These are phyloP conservation scores for Hypoxylon sp. DNA, from an alignment of 2,329 filamentous ascomycete species.

Conservation along the genomic window DNA sequence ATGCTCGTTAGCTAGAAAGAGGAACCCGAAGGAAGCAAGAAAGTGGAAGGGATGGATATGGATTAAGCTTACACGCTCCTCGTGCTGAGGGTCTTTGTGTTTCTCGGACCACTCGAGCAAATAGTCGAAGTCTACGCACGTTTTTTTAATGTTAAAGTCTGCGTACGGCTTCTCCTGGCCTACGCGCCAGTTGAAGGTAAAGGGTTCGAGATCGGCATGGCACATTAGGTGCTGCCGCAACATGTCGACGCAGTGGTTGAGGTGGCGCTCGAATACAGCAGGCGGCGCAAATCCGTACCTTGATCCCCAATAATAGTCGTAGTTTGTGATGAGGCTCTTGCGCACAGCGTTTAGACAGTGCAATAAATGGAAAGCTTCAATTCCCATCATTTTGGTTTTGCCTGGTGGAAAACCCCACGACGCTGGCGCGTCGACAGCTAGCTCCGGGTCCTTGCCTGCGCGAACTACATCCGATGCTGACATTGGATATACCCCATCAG, in stretches of 20 bases:
- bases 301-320: conserved; percentile 21
- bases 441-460: conserved; percentile 11
- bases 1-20: background rate
- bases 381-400: conserved; percentile 22
- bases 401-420: conserved; percentile 15
- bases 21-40: background rate
- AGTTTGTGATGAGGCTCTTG: conserved; percentile 15
- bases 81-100: conserved; percentile 16
- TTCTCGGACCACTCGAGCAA: conserved; percentile 23
- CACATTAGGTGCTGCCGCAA: conserved; percentile 23
- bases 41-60: background rate
- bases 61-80: conserved; percentile 7
- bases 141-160: conserved; percentile 19
- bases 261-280: conserved; percentile 16
- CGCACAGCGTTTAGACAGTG: conserved; percentile 16
- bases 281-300: conserved; percentile 17
- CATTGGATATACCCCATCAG: conserved; percentile 23
- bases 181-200: conserved; percentile 20
- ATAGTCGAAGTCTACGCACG: conserved; percentile 20
- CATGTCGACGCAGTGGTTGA: conserved; percentile 21
- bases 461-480: conserved; percentile 12
- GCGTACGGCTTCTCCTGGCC: conserved; percentile 19
- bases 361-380: conserved; percentile 17
- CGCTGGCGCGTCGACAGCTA: conserved; percentile 18
- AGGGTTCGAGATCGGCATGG: conserved; percentile 18